Conservation (phyloP, 805 yeast genomes). For the Candida cerambycidarum region DNA sequence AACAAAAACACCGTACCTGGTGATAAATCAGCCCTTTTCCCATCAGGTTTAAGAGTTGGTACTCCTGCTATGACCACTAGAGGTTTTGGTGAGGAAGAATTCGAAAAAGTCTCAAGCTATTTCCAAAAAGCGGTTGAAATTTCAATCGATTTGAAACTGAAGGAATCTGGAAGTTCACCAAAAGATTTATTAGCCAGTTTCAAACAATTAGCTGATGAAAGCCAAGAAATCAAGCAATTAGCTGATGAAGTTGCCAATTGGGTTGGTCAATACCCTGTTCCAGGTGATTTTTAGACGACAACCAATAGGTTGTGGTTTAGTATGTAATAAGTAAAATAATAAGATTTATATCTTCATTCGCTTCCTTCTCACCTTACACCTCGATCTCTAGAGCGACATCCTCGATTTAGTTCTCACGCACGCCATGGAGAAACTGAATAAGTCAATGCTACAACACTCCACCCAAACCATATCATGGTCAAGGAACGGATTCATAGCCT, state of each 20-base stretch:
- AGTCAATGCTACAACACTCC: neutral
- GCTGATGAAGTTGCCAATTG: constrained; percentile 63
- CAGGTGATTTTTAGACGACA: constrained; percentile 33
- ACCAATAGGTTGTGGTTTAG: too few species aligned
- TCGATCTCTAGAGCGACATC: too few species aligned
- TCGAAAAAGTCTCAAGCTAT: constrained; percentile 73
- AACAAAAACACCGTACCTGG: constrained; percentile 98
- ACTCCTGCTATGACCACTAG: constrained; percentile 99
- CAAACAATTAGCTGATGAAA: constrained; percentile 67
- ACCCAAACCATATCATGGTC: constrained; percentile 63
- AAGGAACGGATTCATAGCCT: constrained; percentile 80
- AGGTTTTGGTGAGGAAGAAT: constrained; percentile 89
- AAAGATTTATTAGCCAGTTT: constrained; percentile 66
- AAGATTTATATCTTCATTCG: too few species aligned
- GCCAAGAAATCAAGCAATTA: constrained; percentile 50
- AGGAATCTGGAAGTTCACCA: constrained; percentile 57
- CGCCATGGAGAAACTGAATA: constrained; percentile 3
- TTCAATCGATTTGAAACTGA: constrained; percentile 58
- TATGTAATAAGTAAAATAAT: too few species aligned
- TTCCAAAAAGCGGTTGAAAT: constrained; percentile 75
- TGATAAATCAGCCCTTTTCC: constrained; percentile 93
- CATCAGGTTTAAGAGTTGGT: constrained; percentile 97
- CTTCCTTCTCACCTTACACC: too few species aligned
- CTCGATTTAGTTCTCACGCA: too few species aligned
- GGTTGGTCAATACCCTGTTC: constrained; percentile 75